Base-by-base conservation (phyloP, 768 basidiomycete species). In the Cyclocybe aegerita region DNA sequence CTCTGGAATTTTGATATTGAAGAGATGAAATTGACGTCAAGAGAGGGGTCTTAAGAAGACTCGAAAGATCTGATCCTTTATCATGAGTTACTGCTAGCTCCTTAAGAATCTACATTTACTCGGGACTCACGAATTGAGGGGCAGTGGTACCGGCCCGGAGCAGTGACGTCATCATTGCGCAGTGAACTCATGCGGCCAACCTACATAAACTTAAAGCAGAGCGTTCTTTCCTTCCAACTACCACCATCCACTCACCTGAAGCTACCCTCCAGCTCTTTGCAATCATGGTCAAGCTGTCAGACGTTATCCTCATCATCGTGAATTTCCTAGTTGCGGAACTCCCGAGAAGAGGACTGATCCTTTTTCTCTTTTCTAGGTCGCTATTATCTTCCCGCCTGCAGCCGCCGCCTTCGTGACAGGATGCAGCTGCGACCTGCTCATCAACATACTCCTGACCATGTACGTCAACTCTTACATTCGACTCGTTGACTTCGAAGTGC, bases 401-500 rank as follows among this genome's bases (percentile, higher is more conserved):
- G 88, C 89, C 0, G 89, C 83, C 0, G 83, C 71, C 2, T 83
- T 93, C 60, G 65, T 93, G 50, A 80, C 88, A 0, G 92, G 92
- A 31, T 95, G 92, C 66, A 81, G 85, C 54, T 92, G 90, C 60
- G 92, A 93, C 72, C 73, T 94, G 41, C 77, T 93, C 59, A 90
- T 94, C 70, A 94, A 88, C 70, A 81, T 94, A 52, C 71, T 77
- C 52, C 69, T 94, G 60, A 93, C 92, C 0, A 67, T 87, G 90
- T 91, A 64, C 46, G 82, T 66, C 23, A 10, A 14, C 7, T 34
- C 39, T 40, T 9, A 16, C 1, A 8, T 9, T 12, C 38, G 14
- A 10, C 34, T 7, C 17, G 36, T 12, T 9, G 23, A 0, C n/a
- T 35, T 30, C n/a, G 2, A 9, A 33, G 32, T 46, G 23, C 43